Base-by-base conservation (phyloP, 2,329 filamentous ascomycete genomes). In the Diaporthe helianthi region DNA sequence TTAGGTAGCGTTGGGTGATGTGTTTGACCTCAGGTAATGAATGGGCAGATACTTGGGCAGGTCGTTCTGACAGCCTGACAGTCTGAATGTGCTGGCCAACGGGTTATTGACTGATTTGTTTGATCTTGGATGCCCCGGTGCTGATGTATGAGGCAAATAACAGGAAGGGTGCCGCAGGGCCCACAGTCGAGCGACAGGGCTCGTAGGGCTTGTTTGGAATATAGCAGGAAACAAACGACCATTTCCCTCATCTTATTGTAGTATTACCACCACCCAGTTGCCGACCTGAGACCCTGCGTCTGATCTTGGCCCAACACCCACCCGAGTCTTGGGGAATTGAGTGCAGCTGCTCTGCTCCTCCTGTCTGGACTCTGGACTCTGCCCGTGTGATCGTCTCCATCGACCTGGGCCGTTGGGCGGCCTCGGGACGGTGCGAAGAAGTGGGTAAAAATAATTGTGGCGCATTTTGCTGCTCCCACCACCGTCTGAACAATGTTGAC, bases 191-290 rank as follows among this genome's bases (percentile, higher is more conserved):
- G 44, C 44, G 58, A 63, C 63, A 69, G 51, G 65, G 69, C 55
- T 65, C 69, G 5, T 49, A 67, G 67, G 69, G 65, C 69, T 70
- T 24, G 69, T 70, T 70, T 68, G 69, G 67, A 19, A 68, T 51
- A 69, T 52, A 66, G 61, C 61, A 46, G 46, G 68, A 49, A 63
- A 49, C 58, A 63, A 49, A 19, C n/a, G 44, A 49, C n/a, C 31
- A 49, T n/a, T 36, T 49, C 24, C n/a, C 58, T 49, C 58, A 63
- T 63, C 58, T 63, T 49, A 49, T 13, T 41, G 19, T 41, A 26
- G 38, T 55, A 55, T 60, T 26, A 19, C 38, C 53, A 41, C 53
- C 36, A 38, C 36, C 36, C 33, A 26, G 22, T 3, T 26, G 53
- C 53, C 53, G 13, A 36, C 53, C 53, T 41, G 36, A 58, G 33